phyloP scores from a whole-genome alignment of 805 yeast species.

The Pichia heedii region DNA sequence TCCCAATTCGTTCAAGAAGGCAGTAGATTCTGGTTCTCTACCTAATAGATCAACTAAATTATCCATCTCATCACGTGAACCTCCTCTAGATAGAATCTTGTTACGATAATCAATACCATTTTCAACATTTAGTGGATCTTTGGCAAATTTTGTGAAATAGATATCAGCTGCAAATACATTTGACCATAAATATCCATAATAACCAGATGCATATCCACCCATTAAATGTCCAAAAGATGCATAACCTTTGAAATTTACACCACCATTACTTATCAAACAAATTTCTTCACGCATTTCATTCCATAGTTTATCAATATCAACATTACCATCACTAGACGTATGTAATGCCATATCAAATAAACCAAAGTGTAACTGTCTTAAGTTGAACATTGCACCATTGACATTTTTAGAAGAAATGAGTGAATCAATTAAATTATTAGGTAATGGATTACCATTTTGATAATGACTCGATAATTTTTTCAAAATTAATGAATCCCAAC shows the following conservation, averaged over 20 bases:
- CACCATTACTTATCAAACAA: constrained; percentile 48
- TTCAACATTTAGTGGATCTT: constrained; percentile 54
- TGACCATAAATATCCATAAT: constrained; percentile 82
- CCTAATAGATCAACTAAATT: constrained; percentile 60
- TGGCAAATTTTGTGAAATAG: constrained; percentile 58
- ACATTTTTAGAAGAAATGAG: constrained; percentile 62
- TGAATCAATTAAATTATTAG: constrained; percentile 47
- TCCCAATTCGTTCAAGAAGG: constrained; percentile 65
- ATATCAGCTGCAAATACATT: constrained; percentile 81
- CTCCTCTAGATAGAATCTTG: constrained; percentile 61
- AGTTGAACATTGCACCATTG: constrained; percentile 60
- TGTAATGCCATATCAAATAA: constrained; percentile 70
- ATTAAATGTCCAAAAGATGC: constrained; percentile 74
- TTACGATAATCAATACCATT: constrained; percentile 65
- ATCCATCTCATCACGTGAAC: constrained; percentile 60
- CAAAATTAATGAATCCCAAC: constrained; percentile 64
- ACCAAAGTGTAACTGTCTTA: constrained; percentile 75
- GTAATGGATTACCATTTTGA: constrained; percentile 42
- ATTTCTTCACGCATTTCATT: constrained; percentile 56
- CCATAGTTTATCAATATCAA: constrained; percentile 54
- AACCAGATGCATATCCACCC: constrained; percentile 81
- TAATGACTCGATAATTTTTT: constrained; percentile 58
- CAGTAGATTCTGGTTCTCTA: constrained; percentile 63
- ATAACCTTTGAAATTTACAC: constrained; percentile 51
- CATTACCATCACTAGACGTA: constrained; percentile 34